Base-by-base conservation (phyloP, 805 yeast genomes). In the Starmerella potacharoeniae region DNA sequence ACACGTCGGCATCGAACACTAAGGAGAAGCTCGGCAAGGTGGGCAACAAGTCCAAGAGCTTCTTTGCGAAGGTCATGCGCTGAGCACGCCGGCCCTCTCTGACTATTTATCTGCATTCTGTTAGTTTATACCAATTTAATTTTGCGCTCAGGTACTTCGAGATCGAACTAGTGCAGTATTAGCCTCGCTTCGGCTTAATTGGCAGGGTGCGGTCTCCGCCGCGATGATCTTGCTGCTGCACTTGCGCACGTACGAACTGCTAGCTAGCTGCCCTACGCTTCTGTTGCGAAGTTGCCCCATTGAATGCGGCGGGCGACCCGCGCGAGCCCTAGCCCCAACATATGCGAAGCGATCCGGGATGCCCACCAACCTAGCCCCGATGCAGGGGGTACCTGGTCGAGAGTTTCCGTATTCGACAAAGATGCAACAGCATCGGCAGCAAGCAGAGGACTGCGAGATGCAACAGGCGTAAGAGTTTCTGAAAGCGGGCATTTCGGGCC, bases 1-100 rank as follows among this genome's bases (percentile, higher is more conserved):
- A 60, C 16, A 49, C 55, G 4, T 56, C 64, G 13, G 55, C 60
- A 5, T 48, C 60, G 29, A 62, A 55, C 42, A 64, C 68, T 39
- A 62, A 64, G 51, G 67, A 65, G 52, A 64, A 65, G 16, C 53
- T 64, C 37, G 63, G 57, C 34, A 59, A 61, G 33, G 57, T 68
- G 9, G 69, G 73, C 10, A 70, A 66, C 52, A 67, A 66, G 60
- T 62, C 69, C 10, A 60, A 65, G 57, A 60, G 58, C 49, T 57
- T 69, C 51, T 64, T 69, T 56, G 71, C 70, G 30, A 66, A 61
- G 57, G 69, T 59, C 13, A 59, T 59, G 42, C 54, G 62, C 31
- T 59, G 28, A 44, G 9, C 13, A 43, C 8, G 7, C n/a, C 16
- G 22, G 46, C 22, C n/a, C 22, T 22, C 22, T 22, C 13, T 14